Evolutionary conservation across 176 grass and related monocot species (phyloP), one percentile per base, ranked within the genome.

Genomic region (Cocos nucifera): DNA sequence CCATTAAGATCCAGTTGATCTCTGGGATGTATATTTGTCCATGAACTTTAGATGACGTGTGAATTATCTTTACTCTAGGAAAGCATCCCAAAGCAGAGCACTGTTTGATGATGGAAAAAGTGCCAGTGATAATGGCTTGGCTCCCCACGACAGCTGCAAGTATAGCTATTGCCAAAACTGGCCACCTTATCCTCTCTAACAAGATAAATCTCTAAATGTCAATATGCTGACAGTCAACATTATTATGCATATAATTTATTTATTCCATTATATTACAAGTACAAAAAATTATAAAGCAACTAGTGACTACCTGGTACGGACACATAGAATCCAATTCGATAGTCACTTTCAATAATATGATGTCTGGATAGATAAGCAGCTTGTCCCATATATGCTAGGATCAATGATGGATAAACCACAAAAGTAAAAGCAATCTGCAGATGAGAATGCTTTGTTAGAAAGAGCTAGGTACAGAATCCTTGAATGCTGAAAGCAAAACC

Each of bases 301-400:
- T 44, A 44, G 35, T 44, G 35, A 2, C 35, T 87, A 98, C 93
- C 93, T 78, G 93, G 93, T 16, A 98, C 93, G 30, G 93, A 98
- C 17, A 98, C 85, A 4, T 98, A 98, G 44, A 98, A 98, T 70
- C 88, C 87, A 73, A 98, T 92, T 69, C 73, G 65, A 56, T 85
- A 74, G 54, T 73, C 69, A 50, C 69, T 78, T 61, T 81, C 75
- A 56, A 92, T 92, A 35, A 39, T 69, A 62, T 92, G 93, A 78
- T 98, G 93, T 32, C 50, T 76, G 51, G 92, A 97, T 60, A 97
- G 79, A 75, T 91, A 97, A 65, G 92, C 92, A 58, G 92, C 92
- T 78, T 97, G 92, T 48, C 92, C 92, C 87, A 90, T 90, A 56
- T 97, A 97, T 56, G 92, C 87, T n/a, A 97, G 78, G 59, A 97